Conservation (phyloP, 208 protist species). For the Borovskyia barvae region DNA sequence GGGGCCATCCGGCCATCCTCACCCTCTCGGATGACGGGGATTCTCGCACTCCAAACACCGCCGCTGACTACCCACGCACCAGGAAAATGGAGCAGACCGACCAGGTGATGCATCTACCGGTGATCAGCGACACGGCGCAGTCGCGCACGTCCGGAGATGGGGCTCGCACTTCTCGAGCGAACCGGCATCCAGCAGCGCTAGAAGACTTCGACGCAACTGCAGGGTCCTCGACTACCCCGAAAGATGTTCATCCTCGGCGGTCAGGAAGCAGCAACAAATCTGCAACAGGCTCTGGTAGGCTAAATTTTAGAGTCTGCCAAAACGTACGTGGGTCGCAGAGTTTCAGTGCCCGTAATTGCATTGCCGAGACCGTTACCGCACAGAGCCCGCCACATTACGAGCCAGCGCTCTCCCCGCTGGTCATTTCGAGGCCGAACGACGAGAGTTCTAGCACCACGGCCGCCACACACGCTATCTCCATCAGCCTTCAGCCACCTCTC, state of each 20-base stretch:
- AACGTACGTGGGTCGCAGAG: no score
- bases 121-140: conserved; percentile 1
- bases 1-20: no score
- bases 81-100: background rate
- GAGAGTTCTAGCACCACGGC: no score
- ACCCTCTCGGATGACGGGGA: no score
- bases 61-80: no score
- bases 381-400: conserved; percentile 19
- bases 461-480: no score
- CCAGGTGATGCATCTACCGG: conserved; percentile 2
- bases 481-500: no score
- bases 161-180: background rate
- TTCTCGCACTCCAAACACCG: no score
- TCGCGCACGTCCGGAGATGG: background rate
- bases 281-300: conserved; percentile 16
- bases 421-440: no score
- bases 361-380: no score
- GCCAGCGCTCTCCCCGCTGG: conserved; percentile 18
- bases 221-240: background rate
- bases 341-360: no score
- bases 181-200: conserved; percentile 2
- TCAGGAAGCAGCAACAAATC: conserved; percentile 8
- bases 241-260: background rate
- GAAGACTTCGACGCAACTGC: background rate
- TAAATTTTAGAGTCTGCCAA: no score